A percentile compares a stretch with the other conserved stretches of the same genome.
Evolutionary conservation across 306 rosid species (phyloP).

Genomic region (Leucaena leucocephala): DNA sequence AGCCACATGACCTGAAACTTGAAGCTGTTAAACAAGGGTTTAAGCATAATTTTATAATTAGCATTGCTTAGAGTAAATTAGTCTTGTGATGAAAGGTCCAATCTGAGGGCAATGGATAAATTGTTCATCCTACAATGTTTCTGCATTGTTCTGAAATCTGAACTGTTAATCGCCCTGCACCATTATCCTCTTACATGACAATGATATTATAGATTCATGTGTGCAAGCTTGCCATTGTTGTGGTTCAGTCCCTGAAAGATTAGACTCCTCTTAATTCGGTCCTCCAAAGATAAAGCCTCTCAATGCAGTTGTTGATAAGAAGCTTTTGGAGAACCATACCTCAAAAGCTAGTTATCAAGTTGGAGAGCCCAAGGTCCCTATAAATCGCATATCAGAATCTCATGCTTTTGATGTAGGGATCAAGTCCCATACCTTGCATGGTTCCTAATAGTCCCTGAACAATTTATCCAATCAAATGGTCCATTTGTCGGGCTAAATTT

Average conservation of each 20-base stretch:
- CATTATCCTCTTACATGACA: neutral
- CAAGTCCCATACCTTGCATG: neutral
- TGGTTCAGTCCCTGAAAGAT: neutral
- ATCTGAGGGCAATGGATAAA: conserved; percentile 17
- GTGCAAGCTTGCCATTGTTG: neutral
- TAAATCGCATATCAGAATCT: neutral
- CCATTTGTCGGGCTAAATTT: neutral
- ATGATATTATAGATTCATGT: conserved; percentile 18
- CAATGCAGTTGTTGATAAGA: neutral
- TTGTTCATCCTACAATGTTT: conserved; percentile 12
- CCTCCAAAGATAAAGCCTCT: neutral
- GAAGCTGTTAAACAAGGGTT: conserved; percentile 24
- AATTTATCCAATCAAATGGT: neutral
- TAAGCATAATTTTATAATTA: conserved; percentile 30
- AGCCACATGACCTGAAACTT: conserved; percentile 29
- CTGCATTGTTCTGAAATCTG: conserved; percentile 31
- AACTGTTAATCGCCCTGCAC: conserved; percentile 14
- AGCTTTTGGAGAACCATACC: neutral
- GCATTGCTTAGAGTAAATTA: conserved; percentile 15
- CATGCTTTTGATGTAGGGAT: neutral
- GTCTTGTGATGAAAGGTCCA: conserved; percentile 19
- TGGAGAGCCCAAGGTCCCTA: neutral
- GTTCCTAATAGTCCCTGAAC: neutral
- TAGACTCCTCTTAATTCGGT: neutral
- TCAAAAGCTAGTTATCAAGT: neutral